Evolutionary conservation across 306 rosid genomes (phyloP).

Genomic region (Prunus armeniaca): DNA sequence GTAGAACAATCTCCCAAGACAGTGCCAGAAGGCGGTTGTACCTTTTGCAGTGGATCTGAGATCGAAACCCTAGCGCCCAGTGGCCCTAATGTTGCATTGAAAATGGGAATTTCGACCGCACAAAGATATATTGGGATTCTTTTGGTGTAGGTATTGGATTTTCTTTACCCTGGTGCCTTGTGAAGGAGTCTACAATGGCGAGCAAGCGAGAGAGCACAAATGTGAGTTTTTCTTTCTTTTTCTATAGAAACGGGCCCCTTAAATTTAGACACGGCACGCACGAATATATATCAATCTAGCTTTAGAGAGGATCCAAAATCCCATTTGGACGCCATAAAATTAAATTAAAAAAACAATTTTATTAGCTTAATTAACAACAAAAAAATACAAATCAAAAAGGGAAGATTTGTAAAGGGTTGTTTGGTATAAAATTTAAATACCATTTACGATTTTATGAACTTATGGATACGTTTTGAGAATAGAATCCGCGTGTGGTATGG

Average conservation of each 20-base stretch:
- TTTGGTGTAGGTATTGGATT: neutral
- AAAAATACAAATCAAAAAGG: neutral
- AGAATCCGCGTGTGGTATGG: neutral
- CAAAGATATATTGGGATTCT: neutral
- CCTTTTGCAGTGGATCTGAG: conserved; percentile 11
- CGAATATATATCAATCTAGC: too few relatives aligned
- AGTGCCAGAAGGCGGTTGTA: neutral
- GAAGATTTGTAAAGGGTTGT: neutral
- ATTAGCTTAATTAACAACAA: too few relatives aligned
- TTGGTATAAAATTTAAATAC: too few relatives aligned
- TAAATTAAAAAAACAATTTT: too few relatives aligned
- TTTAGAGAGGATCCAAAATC: too few relatives aligned
- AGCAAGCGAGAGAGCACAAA: neutral
- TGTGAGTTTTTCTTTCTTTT: neutral
- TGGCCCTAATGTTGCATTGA: conserved; percentile 1
- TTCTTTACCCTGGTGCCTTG: conserved; percentile 10
- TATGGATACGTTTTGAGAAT: neutral
- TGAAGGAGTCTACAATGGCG: conserved; percentile 17
- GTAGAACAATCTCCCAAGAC: too few relatives aligned
- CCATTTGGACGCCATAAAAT: too few relatives aligned
- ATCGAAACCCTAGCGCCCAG: conserved; percentile 7
- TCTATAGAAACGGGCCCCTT: neutral
- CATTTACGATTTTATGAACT: neutral
- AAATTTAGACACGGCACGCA: neutral
- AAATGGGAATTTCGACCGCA: conserved; percentile 4